Conservation (phyloP, 192 early-diverging fungal genomes). For the Coemansia sp. region DNA sequence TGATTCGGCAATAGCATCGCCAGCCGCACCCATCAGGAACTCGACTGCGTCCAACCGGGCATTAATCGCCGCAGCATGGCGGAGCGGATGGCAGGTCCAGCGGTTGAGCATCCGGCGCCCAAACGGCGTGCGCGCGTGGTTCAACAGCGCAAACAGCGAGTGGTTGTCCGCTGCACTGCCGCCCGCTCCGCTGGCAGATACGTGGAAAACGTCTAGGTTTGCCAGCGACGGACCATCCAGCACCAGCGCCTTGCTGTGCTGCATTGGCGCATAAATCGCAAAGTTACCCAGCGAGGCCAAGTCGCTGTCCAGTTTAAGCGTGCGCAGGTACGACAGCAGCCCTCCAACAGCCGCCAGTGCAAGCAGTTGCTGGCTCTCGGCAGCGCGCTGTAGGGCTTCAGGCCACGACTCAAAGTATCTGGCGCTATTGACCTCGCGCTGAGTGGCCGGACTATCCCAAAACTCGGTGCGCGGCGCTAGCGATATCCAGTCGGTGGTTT, state of each 20-base stretch:
- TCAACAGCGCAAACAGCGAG: slow-evolving; percentile 80
- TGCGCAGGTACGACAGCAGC: slow-evolving; percentile 80
- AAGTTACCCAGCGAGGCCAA: slow-evolving; percentile 84
- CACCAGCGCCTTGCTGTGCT: slow-evolving; percentile 66
- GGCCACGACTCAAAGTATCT: slow-evolving; percentile 54
- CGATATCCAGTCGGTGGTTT: slow-evolving; percentile 45
- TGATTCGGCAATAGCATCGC: slow-evolving; percentile 47
- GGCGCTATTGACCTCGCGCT: slow-evolving; percentile 25
- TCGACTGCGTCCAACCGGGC: slow-evolving; percentile 86
- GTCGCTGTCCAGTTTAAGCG: slow-evolving; percentile 83
- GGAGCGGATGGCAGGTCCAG: slow-evolving; percentile 90
- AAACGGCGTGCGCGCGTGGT: slow-evolving; percentile 83
- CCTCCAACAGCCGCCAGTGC: slow-evolving; percentile 64
- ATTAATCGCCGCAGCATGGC: slow-evolving; percentile 65
- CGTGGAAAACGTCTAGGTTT: slow-evolving; percentile 90
- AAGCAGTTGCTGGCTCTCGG: slow-evolving; percentile 34
- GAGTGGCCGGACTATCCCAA: slow-evolving; percentile 46
- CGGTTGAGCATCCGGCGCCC: slow-evolving; percentile 73
- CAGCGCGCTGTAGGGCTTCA: slow-evolving; percentile 36
- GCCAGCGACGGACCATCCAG: slow-evolving; percentile 91
- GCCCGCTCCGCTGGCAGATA: slow-evolving; percentile 62
- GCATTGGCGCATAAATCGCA: slow-evolving; percentile 76
- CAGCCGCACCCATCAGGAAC: slow-evolving; percentile 61
- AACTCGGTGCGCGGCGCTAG: slow-evolving; percentile 49
- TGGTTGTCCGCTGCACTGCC: slow-evolving; percentile 48